Evolutionary conservation across 2,329 filamentous ascomycete genomes (phyloP), one percentile per base, ranked within the genome.

Genomic region (Domatiomyces catenatus): DNA sequence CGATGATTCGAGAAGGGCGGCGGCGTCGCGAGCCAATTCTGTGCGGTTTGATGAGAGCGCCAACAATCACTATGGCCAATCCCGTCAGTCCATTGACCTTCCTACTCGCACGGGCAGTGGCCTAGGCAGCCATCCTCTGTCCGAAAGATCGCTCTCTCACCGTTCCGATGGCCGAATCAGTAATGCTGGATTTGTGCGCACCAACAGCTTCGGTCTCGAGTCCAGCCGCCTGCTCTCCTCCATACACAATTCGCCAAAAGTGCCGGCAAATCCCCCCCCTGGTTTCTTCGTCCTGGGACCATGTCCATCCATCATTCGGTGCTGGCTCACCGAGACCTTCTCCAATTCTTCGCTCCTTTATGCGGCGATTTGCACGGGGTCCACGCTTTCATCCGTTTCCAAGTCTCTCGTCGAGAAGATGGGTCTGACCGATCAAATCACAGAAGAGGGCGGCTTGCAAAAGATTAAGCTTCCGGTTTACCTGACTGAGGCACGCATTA

Each of bases 21-120:
- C 55, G 5, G 84, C 87, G 17, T 98, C 92, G 17, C 79, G 92
- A 59, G 90, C 92, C 46, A 96, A 96, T 64, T 96, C 92, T 63
- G 92, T 98, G 59, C 85, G 92, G 39, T 98, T 98, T 61, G 92
- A 96, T 63, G 90, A 96, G 65, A 94, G 87, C 62, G 89, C 90
- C 12, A 80, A 94, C 59, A 88, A 94, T 60, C 88, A 88, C 65
- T 93, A 92, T 79, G 83, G 82, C 39, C 86, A 94, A 62, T 85
- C 83, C 52, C 80, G 90, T 44, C 83, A 88, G 50, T 90, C 86
- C 10, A 80, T 85, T 46, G 92, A 96, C 50, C 83, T 94, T 58
- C 83, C 85, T 22, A 72, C 80, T 46, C 76, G 90, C 48, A 88
- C 86, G 19, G 79, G 81, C 20, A 93, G 87, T 65, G 83, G 86